Conservation (phyloP, 495 filamentous ascomycete genomes). For the Amorphotheca resinae region DNA sequence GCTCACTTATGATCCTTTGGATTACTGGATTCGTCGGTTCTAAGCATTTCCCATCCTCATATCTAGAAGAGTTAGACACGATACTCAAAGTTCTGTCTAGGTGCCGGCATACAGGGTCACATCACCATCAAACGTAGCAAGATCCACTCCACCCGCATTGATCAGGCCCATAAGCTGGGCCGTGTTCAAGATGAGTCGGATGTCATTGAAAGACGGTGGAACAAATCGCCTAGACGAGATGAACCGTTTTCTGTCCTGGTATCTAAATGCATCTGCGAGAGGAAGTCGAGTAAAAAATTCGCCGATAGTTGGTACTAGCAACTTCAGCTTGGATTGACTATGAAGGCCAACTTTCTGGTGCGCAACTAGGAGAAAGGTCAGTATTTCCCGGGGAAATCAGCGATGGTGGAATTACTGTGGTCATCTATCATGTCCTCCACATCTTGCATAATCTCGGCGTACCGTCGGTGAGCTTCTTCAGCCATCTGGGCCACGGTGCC, state of each 20-base stretch:
- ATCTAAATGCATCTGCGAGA: slow-evolving; percentile 80
- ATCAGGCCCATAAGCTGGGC: slow-evolving; percentile 84
- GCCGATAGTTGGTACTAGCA: slow-evolving; percentile 81
- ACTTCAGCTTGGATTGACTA: slow-evolving; percentile 77
- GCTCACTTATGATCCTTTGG: slow-evolving; percentile 49
- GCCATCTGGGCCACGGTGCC: slow-evolving; percentile 50
- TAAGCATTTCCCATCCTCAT: slow-evolving; percentile 81
- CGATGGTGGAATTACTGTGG: slow-evolving; percentile 52
- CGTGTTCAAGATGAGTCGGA: slow-evolving; percentile 84
- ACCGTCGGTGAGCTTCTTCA: slow-evolving; percentile 60
- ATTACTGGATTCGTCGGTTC: slow-evolving; percentile 65
- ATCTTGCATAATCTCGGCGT: slow-evolving; percentile 91
- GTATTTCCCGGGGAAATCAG: neutral
- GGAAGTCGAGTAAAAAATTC: slow-evolving; percentile 82
- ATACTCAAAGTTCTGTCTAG: neutral
- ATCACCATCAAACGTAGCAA: slow-evolving; percentile 95
- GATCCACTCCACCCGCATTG: slow-evolving; percentile 51
- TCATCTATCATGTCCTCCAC: slow-evolving; percentile 84
- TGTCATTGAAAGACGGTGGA: slow-evolving; percentile 93
- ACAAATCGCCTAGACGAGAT: slow-evolving; percentile 92
- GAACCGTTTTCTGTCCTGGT: slow-evolving; percentile 70
- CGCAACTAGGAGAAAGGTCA: slow-evolving; percentile 40
- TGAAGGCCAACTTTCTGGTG: slow-evolving; percentile 50
- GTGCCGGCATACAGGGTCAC: slow-evolving; percentile 51
- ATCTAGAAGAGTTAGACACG: slow-evolving; percentile 25